phyloP scores from a whole-genome alignment of 228 moss, liverwort and hornwort genomes.

The Sphagnum fallax region DNA sequence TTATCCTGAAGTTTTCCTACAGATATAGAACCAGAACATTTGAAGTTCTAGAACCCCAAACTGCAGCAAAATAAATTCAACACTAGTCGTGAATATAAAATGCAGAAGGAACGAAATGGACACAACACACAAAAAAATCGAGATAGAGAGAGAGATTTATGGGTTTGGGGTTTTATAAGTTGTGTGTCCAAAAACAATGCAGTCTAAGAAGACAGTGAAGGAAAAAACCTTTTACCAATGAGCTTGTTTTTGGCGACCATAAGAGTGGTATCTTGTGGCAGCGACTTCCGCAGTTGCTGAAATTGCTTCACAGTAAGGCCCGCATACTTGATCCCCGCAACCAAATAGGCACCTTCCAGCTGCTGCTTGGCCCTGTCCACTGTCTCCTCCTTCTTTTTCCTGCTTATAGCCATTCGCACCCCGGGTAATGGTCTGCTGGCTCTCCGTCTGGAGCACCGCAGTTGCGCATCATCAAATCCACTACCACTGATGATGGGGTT shows the following conservation, averaged over 20 bases:
- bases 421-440: slow-evolving; percentile 5
- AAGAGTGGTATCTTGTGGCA: slow-evolving; percentile 70
- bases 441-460: not conserved
- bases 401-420: slow-evolving; percentile 73
- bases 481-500: slow-evolving; percentile 13
- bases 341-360: slow-evolving; percentile 74
- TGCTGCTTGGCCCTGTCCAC: slow-evolving; percentile 77
- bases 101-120: too few relatives aligned
- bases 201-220: too few relatives aligned
- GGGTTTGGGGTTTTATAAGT: too few relatives aligned
- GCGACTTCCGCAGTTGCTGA: slow-evolving; percentile 55
- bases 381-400: slow-evolving; percentile 89
- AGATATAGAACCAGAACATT: too few relatives aligned
- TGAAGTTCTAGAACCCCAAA: too few relatives aligned
- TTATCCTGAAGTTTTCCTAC: too few relatives aligned
- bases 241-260: slow-evolving; percentile 98
- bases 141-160: too few relatives aligned
- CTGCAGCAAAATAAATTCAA: too few relatives aligned
- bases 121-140: too few relatives aligned
- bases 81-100: too few relatives aligned
- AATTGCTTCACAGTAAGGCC: slow-evolving; percentile 85
- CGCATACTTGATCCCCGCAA: slow-evolving; percentile 77
- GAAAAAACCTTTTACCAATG: slow-evolving; percentile 37
- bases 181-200: too few relatives aligned
- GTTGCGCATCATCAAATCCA: slow-evolving; percentile 11